Evolutionary conservation across 352 stramenopile species (phyloP), one percentile per base, ranked within the genome.

Genomic region (Globisporangium nodosum): DNA sequence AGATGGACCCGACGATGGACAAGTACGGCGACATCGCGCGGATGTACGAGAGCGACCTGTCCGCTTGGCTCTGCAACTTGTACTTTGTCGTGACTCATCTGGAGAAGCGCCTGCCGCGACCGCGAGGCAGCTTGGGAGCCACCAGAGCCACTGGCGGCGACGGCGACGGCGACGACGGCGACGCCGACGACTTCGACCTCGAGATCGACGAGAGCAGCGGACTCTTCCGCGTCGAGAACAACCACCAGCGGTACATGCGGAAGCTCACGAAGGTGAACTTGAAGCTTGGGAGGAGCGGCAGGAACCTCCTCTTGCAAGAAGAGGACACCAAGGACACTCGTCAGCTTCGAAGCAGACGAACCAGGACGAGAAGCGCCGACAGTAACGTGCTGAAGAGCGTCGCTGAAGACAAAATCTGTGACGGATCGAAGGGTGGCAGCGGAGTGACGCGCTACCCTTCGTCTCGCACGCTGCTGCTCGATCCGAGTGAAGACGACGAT

Each of bases 51-150:
- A 51, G 64, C 3, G 83, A 96, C 63, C 67, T 97, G 35, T 83
- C 78, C 1, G 69, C 71, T 3, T 97, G 90, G 90, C 73, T 97
- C 21, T 91, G 85, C 46, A 97, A 97, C 52, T 58, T 97, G 18
- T 97, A 97, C 64, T 51, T 97, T 21, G 81, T 94, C 48, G 73
- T 95, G 5, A 63, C 61, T 24, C 69, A 78, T 15, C 50, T 79
- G 48, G 64, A 66, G 9, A 74, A 76, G 33, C 62, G 76, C 3
- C 35, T 69, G 49, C 60, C 66, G 49, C 52, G 51, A 54, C 5
- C 40, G 35, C 50, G 33, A 46, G 49, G 30, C 33, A 45, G 30
- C 0, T 3, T 9, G 31, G 8, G 21, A 52, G 46, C 31, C 15
- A 20, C 6, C 31, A 35, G 18, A 48, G 21, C 6, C 13, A 16